These are phyloP conservation scores for Penicillium coffeae DNA, from an alignment of 495 filamentous ascomycete genomes.

Conservation along the genomic window DNA sequence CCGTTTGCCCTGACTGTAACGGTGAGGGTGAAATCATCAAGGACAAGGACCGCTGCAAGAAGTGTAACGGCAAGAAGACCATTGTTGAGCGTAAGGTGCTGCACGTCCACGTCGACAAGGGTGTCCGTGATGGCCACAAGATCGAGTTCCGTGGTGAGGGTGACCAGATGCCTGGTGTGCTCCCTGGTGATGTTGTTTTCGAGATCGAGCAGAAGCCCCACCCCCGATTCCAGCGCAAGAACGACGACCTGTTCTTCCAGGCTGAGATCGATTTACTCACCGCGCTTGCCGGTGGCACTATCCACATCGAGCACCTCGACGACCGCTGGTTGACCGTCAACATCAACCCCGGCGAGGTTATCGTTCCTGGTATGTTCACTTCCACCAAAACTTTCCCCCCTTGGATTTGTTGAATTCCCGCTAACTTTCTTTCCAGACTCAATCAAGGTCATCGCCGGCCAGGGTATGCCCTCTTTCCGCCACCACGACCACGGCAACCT, in stretches of 20 bases:
- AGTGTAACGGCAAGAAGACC: conserved; percentile 94
- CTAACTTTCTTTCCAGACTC: conserved; percentile 52
- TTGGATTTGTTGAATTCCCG: too few species aligned
- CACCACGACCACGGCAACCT: conserved; percentile 97
- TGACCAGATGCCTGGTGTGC: conserved; percentile 90
- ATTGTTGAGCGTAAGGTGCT: conserved; percentile 95
- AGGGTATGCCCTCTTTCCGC: conserved; percentile 96
- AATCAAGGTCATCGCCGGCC: conserved; percentile 91
- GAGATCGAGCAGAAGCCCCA: conserved; percentile 99
- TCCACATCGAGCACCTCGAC: conserved; percentile 94
- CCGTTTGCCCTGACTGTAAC: conserved; percentile 95
- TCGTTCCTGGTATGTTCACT: conserved; percentile 74
- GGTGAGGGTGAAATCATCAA: conserved; percentile 95
- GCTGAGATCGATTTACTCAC: conserved; percentile 95
- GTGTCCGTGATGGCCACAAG: conserved; percentile 89
- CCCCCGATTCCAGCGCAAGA: conserved; percentile 88
- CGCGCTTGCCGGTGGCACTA: conserved; percentile 80
- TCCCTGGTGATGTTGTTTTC: conserved; percentile 93
- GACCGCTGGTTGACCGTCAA: conserved; percentile 92
- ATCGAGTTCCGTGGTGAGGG: conserved; percentile 95
- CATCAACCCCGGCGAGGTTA: conserved; percentile 88
- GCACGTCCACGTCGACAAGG: conserved; percentile 94
- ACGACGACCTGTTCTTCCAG: conserved; percentile 93
- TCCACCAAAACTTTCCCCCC: background rate
- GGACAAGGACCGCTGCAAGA: conserved; percentile 94